Evolutionary conservation across 345 rosid genomes (phyloP).

Genomic region (Odontarrhena argentea): DNA sequence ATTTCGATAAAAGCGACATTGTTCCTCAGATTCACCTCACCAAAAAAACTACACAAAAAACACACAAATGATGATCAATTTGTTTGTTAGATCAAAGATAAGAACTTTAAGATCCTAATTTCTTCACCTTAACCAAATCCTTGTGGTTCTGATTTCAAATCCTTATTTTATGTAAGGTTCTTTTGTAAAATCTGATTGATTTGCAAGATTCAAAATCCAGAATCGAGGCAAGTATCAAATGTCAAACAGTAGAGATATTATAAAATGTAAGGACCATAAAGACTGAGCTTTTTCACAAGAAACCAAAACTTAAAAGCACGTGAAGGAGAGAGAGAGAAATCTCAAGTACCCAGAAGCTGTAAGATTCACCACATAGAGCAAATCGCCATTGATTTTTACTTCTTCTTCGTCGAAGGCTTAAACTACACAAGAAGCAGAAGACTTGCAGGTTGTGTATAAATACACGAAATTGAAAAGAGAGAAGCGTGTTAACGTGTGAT

Average conservation of each 20-base stretch:
- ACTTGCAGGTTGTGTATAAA: background rate
- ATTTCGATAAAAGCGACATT: constrained; percentile 68
- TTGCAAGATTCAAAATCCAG: too few species aligned
- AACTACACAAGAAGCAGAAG: background rate
- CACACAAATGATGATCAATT: constrained; percentile 11
- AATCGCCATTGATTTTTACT: constrained; percentile 23
- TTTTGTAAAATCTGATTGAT: too few species aligned
- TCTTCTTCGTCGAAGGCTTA: background rate
- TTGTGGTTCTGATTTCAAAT: too few species aligned
- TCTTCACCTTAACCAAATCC: background rate
- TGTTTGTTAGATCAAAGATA: background rate
- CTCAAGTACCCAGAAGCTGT: constrained; percentile 46
- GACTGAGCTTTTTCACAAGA: background rate
- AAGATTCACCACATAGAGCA: constrained; percentile 12
- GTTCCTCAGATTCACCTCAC: constrained; percentile 26
- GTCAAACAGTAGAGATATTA: background rate
- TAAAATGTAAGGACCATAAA: constrained; percentile 13
- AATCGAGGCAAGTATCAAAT: constrained; percentile 22
- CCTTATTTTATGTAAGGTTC: too few species aligned
- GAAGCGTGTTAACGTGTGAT: constrained; percentile 34
- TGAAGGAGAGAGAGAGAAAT: constrained; percentile 27
- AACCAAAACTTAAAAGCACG: constrained; percentile 24
- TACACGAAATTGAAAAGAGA: background rate
- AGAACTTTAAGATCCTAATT: background rate
- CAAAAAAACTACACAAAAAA: constrained; percentile 11